Conservation (phyloP, 2,329 filamentous ascomycete genomes). For the Epichloe gansuensis region DNA sequence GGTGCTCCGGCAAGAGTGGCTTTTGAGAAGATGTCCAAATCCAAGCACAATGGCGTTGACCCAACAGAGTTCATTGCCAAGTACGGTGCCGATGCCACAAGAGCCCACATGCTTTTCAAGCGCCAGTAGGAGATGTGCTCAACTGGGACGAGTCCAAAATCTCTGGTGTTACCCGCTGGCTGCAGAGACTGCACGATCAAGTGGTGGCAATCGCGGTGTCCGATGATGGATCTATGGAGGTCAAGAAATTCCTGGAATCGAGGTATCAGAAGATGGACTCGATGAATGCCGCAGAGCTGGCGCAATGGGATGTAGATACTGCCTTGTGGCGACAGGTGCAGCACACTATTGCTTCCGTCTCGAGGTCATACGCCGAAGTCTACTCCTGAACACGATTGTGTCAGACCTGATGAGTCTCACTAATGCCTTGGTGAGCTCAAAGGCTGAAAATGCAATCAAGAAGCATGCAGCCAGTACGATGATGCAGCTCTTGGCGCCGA, state of each 20-base stretch:
- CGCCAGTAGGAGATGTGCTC: conserved; percentile 69
- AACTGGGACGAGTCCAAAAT: conserved; percentile 85
- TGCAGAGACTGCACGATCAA: conserved; percentile 53
- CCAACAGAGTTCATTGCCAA: conserved; percentile 58
- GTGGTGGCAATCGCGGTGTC: conserved; percentile 21
- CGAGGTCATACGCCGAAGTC: conserved; percentile 54
- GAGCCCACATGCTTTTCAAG: conserved; percentile 80
- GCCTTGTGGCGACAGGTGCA: conserved; percentile 55
- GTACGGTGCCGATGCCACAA: conserved; percentile 72
- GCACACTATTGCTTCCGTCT: conserved; percentile 53
- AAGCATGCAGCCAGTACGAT: conserved; percentile 42
- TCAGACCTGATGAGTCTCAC: conserved; percentile 76
- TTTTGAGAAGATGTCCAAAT: conserved; percentile 93
- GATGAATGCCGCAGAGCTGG: conserved; percentile 20
- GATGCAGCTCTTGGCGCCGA: conserved; percentile 62
- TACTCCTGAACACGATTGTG: conserved; percentile 71
- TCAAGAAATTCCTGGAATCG: conserved; percentile 26
- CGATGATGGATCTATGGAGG: conserved; percentile 10
- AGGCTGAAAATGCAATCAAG: conserved; percentile 30
- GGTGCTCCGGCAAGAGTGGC: conserved; percentile 47
- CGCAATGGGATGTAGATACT: conserved; percentile 33
- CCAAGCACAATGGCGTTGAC: conserved; percentile 85
- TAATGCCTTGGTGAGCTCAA: conserved; percentile 47
- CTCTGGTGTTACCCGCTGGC: conserved; percentile 69
- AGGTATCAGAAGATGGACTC: conserved; percentile 17